Evolutionary conservation across 164 flowering plant genomes (phyloP), one percentile per base, ranked within the genome.

Genomic region (Echeveria elegans): DNA sequence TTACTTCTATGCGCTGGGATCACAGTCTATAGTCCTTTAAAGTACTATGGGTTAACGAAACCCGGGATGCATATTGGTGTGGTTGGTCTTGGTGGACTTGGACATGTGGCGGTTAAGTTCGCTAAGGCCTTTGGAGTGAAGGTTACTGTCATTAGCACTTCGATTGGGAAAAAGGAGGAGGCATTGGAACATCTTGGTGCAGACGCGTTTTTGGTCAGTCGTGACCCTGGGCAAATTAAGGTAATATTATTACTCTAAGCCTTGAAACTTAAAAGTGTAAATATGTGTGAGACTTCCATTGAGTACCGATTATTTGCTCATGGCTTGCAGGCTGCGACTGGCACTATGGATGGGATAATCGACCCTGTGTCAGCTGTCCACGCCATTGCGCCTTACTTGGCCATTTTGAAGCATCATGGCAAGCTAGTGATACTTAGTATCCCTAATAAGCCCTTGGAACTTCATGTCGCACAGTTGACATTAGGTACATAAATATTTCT

Each of bases 81-180:
- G n/a, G 83, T 79, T 6, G 85, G 83, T 0, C 79, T 85, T 5
- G 89, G 89, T 29, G 89, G 89, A 8, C 64, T 85, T 7, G 87
- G 87, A 6, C 89, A 85, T 66, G 71, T 85, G 15, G 83, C 85
- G 4, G 85, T 83, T 14, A 85, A 82, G 68, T 82, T 81, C 34
- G 85, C 83, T 6, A 84, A 84, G 83, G 88, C 89, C 1, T 74
- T 82, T 15, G 83, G 90, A 15, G 37, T 45, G 18, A 82, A 79
- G 72, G 90, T 87, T 7, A 85, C 89, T 2, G 92, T 87, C 21
- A 84, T 89, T 36, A 89, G 92, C 69, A 87, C 87, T 12, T 81
- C 88, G 1, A 74, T 79, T 5, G 63, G 18, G 52, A 89, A 89
- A 76, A 74, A 85, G 75, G 50, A 82, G 70, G 90, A 88, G 72